These are phyloP conservation scores for Geotrichum ghanense DNA, from an alignment of 805 yeast genomes.

Conservation along the genomic window DNA sequence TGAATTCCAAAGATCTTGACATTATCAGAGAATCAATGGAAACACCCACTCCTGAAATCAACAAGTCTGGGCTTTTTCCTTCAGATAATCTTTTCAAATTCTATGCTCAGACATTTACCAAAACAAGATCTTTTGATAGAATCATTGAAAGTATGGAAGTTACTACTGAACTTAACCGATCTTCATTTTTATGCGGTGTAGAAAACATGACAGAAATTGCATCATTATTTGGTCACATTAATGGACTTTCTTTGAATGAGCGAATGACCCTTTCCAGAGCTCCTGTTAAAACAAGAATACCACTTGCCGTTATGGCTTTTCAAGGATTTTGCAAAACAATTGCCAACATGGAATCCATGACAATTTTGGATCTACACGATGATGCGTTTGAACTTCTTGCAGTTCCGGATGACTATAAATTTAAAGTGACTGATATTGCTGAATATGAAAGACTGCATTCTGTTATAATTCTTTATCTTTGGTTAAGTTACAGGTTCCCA, in stretches of 20 bases:
- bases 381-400: constrained; percentile 6
- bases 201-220: constrained; percentile 32
- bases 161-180: constrained; percentile 21
- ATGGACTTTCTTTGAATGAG: constrained; percentile 41
- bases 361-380: constrained; percentile 39
- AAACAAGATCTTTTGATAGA: constrained; percentile 33
- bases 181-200: constrained; percentile 31
- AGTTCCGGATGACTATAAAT: neutral
- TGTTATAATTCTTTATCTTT: constrained; percentile 54
- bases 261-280: constrained; percentile 48
- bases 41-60: constrained; percentile 39
- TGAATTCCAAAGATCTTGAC: constrained; percentile 32
- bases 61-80: constrained; percentile 70
- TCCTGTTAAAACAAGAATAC: constrained; percentile 38
- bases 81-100: constrained; percentile 57
- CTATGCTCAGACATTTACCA: constrained; percentile 51
- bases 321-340: constrained; percentile 41
- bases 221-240: constrained; percentile 32
- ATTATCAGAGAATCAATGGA: constrained; percentile 38
- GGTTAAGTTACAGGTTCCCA: constrained; percentile 86
- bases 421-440: constrained; percentile 5
- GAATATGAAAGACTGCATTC: constrained; percentile 58
- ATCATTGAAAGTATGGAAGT: constrained; percentile 38
- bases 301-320: constrained; percentile 33
- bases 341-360: constrained; percentile 40